Conservation (phyloP, 352 stramenopile genomes). For the Bremia lactucae region DNA sequence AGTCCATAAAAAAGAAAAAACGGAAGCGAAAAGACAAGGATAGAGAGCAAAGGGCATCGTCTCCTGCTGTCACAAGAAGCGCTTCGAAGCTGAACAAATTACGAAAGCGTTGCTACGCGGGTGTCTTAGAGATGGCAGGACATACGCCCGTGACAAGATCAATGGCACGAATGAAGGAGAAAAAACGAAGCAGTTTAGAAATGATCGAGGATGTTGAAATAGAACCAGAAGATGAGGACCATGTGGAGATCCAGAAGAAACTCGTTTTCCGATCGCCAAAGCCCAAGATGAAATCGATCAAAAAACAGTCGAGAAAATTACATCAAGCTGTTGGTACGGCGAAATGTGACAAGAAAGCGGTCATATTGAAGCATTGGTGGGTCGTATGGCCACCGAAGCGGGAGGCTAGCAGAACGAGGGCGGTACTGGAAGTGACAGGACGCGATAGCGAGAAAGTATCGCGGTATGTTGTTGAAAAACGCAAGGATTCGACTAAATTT, state of each 20-base stretch:
- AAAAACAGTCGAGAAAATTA: constrained; percentile 1
- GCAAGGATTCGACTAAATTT: constrained; percentile 32
- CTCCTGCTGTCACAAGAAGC: constrained; percentile 8
- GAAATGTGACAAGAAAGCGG: not conserved
- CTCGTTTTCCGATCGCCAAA: constrained; percentile 17
- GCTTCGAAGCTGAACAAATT: constrained; percentile 6
- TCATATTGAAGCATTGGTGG: constrained; percentile 18
- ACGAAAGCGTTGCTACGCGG: not conserved
- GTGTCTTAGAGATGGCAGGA: constrained; percentile 13
- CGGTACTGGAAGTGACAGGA: constrained; percentile 30
- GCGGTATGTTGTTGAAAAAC: constrained; percentile 31
- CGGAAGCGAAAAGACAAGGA: constrained; percentile 2
- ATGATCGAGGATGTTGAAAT: constrained; percentile 1
- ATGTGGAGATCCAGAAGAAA: constrained; percentile 30
- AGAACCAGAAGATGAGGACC: constrained; percentile 8
- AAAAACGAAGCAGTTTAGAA: constrained; percentile 17
- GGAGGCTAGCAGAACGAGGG: constrained; percentile 1
- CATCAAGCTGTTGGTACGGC: not conserved
- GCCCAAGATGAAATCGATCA: constrained; percentile 5
- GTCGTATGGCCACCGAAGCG: constrained; percentile 21
- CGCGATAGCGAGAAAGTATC: constrained; percentile 11
- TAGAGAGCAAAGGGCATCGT: not conserved
- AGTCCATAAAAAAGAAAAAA: constrained; percentile 9
- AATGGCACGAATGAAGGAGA: constrained; percentile 9
- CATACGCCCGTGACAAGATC: constrained; percentile 16